Conservation (phyloP, 208 protist species). For the Trypanosoma mega region DNA sequence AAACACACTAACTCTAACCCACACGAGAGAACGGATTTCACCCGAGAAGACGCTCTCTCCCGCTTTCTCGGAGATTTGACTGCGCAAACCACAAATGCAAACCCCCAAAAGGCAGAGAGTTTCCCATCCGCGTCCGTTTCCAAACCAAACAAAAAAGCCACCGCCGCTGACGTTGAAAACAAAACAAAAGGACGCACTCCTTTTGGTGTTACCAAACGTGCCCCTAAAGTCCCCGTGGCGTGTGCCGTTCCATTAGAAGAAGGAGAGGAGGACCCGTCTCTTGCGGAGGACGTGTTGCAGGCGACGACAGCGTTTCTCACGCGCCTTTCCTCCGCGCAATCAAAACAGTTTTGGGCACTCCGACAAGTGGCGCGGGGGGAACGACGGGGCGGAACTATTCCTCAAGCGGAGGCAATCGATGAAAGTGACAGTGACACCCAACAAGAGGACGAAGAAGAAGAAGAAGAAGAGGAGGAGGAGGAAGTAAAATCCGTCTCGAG, state of each 20-base stretch:
- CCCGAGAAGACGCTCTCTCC: no score
- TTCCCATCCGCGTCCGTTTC: no score
- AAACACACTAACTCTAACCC: no score
- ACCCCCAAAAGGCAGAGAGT: no score
- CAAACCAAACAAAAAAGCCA: no score
- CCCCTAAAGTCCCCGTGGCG: background rate
- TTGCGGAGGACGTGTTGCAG: slow-evolving; percentile 51
- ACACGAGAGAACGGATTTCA: no score
- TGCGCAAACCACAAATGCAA: no score
- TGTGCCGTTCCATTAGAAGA: slow-evolving; percentile 31
- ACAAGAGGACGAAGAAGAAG: background rate
- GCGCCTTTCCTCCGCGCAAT: slow-evolving; percentile 30
- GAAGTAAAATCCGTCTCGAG: slow-evolving; percentile 8
- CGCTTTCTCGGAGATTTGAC: no score
- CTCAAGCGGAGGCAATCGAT: background rate
- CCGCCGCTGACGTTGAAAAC: no score
- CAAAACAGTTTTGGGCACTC: slow-evolving; percentile 59
- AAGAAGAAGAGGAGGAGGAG: slow-evolving; percentile 20
- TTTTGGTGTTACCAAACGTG: background rate
- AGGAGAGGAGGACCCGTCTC: slow-evolving; percentile 44
- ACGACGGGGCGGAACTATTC: background rate
- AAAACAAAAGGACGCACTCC: slow-evolving; percentile 1
- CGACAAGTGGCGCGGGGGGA: slow-evolving; percentile 59
- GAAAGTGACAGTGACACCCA: background rate
- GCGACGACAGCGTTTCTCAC: slow-evolving; percentile 54